A percentile compares a stretch with the other conserved stretches of the same genome.
Evolutionary conservation across 441 rosid genomes (phyloP).

Genomic region (Francoa sonchifolia): DNA sequence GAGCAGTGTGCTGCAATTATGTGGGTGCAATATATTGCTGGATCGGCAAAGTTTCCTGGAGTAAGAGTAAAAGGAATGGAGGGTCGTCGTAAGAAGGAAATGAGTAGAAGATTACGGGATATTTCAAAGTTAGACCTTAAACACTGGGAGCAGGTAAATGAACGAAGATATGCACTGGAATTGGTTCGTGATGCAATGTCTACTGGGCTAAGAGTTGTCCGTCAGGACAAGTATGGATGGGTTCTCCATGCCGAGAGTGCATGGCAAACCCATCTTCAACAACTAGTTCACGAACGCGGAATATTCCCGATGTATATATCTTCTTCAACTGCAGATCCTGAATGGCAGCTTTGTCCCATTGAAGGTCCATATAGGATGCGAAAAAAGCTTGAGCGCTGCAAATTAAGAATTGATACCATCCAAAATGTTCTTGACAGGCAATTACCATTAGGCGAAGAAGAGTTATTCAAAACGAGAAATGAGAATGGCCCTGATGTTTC

Average conservation of each 20-base stretch:
- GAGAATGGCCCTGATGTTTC: conserved; percentile 50
- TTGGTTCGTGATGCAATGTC: conserved; percentile 95
- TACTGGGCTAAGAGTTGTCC: conserved; percentile 97
- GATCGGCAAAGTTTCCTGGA: conserved; percentile 96
- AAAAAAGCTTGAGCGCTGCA: conserved; percentile 92
- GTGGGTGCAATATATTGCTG: conserved; percentile 98
- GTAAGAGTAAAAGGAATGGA: conserved; percentile 95
- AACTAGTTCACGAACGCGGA: conserved; percentile 98
- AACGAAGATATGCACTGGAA: conserved; percentile 94
- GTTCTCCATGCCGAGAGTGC: conserved; percentile 99
- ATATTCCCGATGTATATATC: conserved; percentile 77
- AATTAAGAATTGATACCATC: conserved; percentile 70
- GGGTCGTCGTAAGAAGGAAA: conserved; percentile 89
- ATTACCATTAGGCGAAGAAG: conserved; percentile 63
- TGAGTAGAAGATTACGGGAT: conserved; percentile 88
- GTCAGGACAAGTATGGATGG: conserved; percentile 99
- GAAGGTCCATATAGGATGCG: conserved; percentile 99
- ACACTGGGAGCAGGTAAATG: conserved; percentile 96
- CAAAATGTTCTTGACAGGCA: conserved; percentile 76
- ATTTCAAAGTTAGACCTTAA: conserved; percentile 64
- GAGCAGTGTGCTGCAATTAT: conserved; percentile 97
- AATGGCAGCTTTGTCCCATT: conserved; percentile 99
- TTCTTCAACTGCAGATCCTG: conserved; percentile 49
- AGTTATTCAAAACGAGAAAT: conserved; percentile 39
- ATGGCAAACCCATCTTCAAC: conserved; percentile 99